Percentiles rank a stretch among this genome's conserved stretches.
Evolutionary conservation across 306 rosid genomes (phyloP).

Genomic region (Betula pendula): DNA sequence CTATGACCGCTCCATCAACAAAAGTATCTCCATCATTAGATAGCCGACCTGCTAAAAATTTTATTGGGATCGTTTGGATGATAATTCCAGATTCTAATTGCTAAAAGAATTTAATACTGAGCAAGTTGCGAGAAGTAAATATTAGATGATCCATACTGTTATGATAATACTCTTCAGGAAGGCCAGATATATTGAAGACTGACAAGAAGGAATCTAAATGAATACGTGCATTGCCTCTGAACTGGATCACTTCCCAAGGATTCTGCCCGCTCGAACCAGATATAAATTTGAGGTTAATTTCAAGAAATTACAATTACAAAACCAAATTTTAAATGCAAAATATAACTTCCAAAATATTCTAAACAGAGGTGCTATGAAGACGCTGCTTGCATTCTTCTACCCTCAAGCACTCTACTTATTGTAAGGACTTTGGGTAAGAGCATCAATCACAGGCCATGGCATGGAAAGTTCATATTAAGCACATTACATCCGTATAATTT

Average conservation of each 20-base stretch:
- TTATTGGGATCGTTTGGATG: constrained; percentile 12
- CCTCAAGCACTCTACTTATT: not conserved
- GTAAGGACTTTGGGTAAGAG: not conserved
- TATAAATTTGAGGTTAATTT: constrained; percentile 10
- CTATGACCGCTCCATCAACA: constrained; percentile 88
- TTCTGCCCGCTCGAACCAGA: constrained; percentile 54
- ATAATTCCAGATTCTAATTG: constrained; percentile 14
- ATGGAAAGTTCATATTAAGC: not conserved
- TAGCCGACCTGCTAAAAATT: constrained; percentile 53
- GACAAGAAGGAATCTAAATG: constrained; percentile 96
- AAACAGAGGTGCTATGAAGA: not conserved
- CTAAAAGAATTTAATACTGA: not conserved
- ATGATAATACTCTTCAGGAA: constrained; percentile 79
- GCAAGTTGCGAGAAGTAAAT: constrained; percentile 18
- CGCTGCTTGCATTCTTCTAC: not conserved
- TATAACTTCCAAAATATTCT: not conserved
- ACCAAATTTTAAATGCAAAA: not conserved
- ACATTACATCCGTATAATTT: too few relatives aligned
- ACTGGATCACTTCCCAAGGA: constrained; percentile 79
- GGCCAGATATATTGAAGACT: constrained; percentile 84
- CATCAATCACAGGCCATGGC: not conserved
- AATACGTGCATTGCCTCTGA: constrained; percentile 73
- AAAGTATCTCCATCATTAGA: constrained; percentile 58
- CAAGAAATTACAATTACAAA: constrained; percentile 19
- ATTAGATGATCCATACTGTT: constrained; percentile 53